Evolutionary conservation across 2,329 filamentous ascomycete species (phyloP), one percentile per base, ranked within the genome.

Genomic region (Ophiobolus disseminans): DNA sequence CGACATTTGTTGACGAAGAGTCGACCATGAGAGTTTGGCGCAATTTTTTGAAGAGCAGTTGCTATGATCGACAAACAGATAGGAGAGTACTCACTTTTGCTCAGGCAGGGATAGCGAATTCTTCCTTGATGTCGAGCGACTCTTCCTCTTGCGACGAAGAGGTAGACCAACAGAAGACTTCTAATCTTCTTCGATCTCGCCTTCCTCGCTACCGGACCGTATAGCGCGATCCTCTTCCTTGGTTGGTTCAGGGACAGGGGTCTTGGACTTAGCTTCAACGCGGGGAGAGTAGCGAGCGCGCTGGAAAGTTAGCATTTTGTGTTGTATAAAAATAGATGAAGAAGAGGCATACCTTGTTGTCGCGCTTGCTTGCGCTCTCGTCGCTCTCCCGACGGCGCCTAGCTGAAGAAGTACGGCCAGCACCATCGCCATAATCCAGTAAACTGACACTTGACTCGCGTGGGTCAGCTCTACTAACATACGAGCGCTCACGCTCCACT

Each of bases 151-250:
- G 16, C 19, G 40, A 19, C 21, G 41, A 49, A 40, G 16, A 40
- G 23, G 41, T 36, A 28, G 41, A 36, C 35, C 14, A 21, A 45
- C 22, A 19, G 34, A 48, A 49, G 40, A 51, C 39, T 45, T 43
- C 60, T 76, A 78, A 50, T 78, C 73, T 79, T 97, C 92, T 75
- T 96, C 94, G 63, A 99, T 97, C 78, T 99, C 94, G 42, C 94
- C 94, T 75, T 99, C 94, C 76, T 99, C 94, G 68, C 92, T 97
- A 43, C 94, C 94, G 50, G 89, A 93, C 65, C 89, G 87, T 46
- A 91, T 80, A 46, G 80, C 78, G 41, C 85, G 79, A 54, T 89
- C 85, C 57, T 89, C 86, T 50, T 83, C 76, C 47, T 80, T 77
- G 39, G 61, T 46, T 14, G 64, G 57, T 40, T 67, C 65, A 30